Conservation (phyloP, 2,329 filamentous ascomycete species). For the Fusarium begoniae region DNA sequence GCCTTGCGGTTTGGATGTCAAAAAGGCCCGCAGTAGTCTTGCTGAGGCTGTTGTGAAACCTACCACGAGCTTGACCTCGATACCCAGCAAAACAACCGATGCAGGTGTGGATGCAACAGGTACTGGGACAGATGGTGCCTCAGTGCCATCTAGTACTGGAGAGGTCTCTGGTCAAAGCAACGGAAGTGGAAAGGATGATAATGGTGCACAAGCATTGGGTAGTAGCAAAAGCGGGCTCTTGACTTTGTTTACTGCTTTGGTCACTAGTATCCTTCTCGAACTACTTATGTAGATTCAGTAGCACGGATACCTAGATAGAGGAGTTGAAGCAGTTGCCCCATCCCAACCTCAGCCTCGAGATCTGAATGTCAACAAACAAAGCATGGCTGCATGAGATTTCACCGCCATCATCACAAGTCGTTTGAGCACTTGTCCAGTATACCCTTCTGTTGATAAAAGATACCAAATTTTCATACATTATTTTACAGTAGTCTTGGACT, state of each 20-base stretch:
- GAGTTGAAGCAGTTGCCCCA: not conserved
- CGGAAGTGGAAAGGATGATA: not conserved
- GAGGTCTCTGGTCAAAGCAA: constrained; percentile 67
- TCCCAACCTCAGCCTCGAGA: not conserved
- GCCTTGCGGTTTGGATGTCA: constrained; percentile 16
- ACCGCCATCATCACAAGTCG: not conserved
- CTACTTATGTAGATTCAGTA: not conserved
- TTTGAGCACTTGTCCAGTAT: not conserved
- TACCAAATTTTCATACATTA: not conserved
- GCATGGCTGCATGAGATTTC: not conserved
- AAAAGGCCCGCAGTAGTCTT: constrained; percentile 15
- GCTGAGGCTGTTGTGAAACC: constrained; percentile 14
- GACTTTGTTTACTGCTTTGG: not conserved
- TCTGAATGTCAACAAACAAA: not conserved
- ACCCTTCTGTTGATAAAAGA: not conserved
- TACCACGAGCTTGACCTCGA: constrained; percentile 17
- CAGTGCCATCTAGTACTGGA: not conserved
- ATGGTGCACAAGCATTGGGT: not conserved
- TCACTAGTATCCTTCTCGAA: not conserved
- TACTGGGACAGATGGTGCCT: constrained; percentile 43
- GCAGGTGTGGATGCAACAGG: not conserved
- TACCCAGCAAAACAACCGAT: constrained; percentile 7
- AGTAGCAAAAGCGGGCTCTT: not conserved
- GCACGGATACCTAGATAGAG: too few species aligned
- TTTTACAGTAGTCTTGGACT: not conserved